Percentiles rank a stretch among this genome's conserved stretches.
These are phyloP conservation scores for Apium graveolens DNA, from an alignment of 129 eudicot species.

Conservation along the genomic window DNA sequence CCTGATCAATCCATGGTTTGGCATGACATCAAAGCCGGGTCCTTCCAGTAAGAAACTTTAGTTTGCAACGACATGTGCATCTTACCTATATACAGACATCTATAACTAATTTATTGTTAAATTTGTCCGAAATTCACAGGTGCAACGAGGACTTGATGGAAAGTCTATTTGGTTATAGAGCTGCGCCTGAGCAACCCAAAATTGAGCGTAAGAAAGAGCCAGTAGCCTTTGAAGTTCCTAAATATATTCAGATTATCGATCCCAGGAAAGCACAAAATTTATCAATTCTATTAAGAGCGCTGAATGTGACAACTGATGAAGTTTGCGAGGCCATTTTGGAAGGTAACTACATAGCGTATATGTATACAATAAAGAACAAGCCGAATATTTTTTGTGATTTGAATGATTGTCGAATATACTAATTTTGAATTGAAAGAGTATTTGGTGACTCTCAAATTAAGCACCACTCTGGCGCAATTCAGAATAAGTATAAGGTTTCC, in stretches of 20 bases:
- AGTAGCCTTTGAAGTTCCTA: constrained; percentile 22
- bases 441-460: not conserved
- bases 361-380: not conserved
- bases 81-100: not conserved
- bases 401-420: not conserved
- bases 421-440: not conserved
- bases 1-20: constrained; percentile 64
- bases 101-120: not conserved
- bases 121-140: constrained; percentile 22
- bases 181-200: constrained; percentile 28
- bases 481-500: not conserved
- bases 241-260: constrained; percentile 42
- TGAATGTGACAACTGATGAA: constrained; percentile 61
- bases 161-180: constrained; percentile 44
- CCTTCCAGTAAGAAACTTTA: constrained; percentile 42
- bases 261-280: constrained; percentile 52
- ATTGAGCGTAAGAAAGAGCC: constrained; percentile 18
- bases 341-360: constrained; percentile 23
- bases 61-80: not conserved
- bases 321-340: constrained; percentile 44
- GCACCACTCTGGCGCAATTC: not conserved
- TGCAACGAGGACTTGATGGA: constrained; percentile 65
- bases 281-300: constrained; percentile 47
- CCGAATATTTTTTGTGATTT: not conserved
- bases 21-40: constrained; percentile 57